Evolutionary conservation across 1,284 basidiomycete genomes (phyloP), one percentile per base, ranked within the genome.

Genomic region (Veloporphyrellus conicus): DNA sequence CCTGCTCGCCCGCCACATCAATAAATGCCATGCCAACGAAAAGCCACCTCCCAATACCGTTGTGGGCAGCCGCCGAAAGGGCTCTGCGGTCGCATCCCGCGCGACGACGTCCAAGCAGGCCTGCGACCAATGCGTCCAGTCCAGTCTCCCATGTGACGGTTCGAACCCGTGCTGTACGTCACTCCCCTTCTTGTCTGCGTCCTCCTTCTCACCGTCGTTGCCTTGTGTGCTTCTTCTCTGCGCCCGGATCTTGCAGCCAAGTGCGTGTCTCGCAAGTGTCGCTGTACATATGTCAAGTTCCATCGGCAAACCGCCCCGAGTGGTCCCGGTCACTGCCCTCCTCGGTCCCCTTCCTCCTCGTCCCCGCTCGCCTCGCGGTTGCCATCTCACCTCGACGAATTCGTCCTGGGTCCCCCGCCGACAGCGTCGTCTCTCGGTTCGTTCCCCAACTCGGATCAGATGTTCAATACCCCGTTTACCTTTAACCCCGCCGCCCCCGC

Each of bases 101-200:
- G 86, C 84, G 2, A 84, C 84, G 3, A 87, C 84, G 8, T 84
- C 80, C 18, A 88, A 87, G 61, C 85, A 88, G 60, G 84, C 84
- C 4, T 92, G 90, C 62, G 90, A 92, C 66, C 88, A 92, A 60
- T 93, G 90, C 61, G 88, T 91, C 49, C 82, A 87, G 58, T 78
- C 81, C 9, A 86, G 81, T 58, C 73, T 91, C 9, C 83, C 87
- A 0, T 93, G 90, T 58, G 88, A 91, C 59, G 87, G 86, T 39
- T 77, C 78, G 45, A 87, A 86, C 60, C 90, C 90, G 1, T 93
- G 90, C 60, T 72, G 84, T 86, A 54, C 59, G 85, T 68, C 32
- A 16, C 44, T n/a, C 36, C 47, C 32, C 52, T 11, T 6, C 2
- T 1, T 16, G 12, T 18, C 16, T 34, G 8, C 33, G 7, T 12